Evolutionary conservation across 345 rosid genomes (phyloP).

Genomic region (Lepidium aucheri): DNA sequence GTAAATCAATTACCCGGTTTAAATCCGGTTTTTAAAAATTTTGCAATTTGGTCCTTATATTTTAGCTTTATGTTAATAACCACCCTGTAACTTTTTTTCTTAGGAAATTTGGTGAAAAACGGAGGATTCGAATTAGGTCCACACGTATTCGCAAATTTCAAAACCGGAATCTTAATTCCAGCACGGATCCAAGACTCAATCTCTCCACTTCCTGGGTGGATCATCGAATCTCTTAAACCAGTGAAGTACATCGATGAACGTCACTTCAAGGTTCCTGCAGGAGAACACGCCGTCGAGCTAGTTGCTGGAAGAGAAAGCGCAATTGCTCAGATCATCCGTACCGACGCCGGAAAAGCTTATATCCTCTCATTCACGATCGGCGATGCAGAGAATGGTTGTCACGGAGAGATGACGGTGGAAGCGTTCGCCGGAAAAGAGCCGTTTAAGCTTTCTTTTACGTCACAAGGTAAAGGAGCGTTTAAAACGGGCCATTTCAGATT

Average conservation of each 20-base stretch:
- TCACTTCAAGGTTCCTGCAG: slow-evolving; percentile 61
- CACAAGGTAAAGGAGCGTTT: slow-evolving; percentile 46
- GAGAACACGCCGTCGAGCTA: slow-evolving; percentile 50
- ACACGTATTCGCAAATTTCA: slow-evolving; percentile 59
- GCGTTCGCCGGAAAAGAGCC: slow-evolving; percentile 54
- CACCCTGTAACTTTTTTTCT: not conserved
- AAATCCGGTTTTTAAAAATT: not conserved
- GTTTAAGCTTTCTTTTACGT: slow-evolving; percentile 35
- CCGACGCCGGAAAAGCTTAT: slow-evolving; percentile 35
- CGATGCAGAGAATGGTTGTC: slow-evolving; percentile 67
- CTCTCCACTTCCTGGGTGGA: slow-evolving; percentile 89
- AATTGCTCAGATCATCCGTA: slow-evolving; percentile 69
- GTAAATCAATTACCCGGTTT: slow-evolving; percentile 12
- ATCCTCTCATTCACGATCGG: slow-evolving; percentile 51
- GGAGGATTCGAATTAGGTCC: slow-evolving; percentile 80
- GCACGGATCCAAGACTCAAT: slow-evolving; percentile 36
- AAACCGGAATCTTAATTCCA: slow-evolving; percentile 84
- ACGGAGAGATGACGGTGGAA: slow-evolving; percentile 77
- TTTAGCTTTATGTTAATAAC: not conserved
- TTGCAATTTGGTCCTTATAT: not conserved
- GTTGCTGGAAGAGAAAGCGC: slow-evolving; percentile 91
- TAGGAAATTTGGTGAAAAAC: slow-evolving; percentile 61
- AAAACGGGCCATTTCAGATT: slow-evolving; percentile 44
- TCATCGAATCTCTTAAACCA: slow-evolving; percentile 72
- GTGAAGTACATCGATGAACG: slow-evolving; percentile 57